phyloP scores from a whole-genome alignment of 192 early-diverging fungal species.

The Linnemannia exigua region DNA sequence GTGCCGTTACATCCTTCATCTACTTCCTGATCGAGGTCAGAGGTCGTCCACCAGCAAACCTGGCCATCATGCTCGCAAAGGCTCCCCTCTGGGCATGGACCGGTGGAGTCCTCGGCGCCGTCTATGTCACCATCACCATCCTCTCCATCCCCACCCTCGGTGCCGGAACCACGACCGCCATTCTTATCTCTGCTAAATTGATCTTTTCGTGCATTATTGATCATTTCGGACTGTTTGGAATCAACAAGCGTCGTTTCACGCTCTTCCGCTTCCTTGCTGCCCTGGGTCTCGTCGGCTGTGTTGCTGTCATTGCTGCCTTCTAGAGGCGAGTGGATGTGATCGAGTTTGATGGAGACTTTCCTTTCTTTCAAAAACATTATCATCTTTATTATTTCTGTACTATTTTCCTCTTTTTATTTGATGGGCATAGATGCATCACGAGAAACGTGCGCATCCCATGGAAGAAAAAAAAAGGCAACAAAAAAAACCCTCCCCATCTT shows the following conservation, averaged over 20 bases:
- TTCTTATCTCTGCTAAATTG: conserved; percentile 65
- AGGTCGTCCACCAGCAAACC: conserved; percentile 41
- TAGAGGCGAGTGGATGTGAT: background rate
- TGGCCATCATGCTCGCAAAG: conserved; percentile 29
- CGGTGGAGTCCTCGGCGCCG: conserved; percentile 59
- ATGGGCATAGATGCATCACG: conserved; percentile 27
- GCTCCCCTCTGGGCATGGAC: conserved; percentile 67
- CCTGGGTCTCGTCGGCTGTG: conserved; percentile 61
- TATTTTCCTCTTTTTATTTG: conserved; percentile 6
- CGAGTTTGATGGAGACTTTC: background rate
- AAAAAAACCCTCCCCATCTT: background rate
- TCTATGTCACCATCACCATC: conserved; percentile 66
- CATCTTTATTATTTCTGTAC: background rate
- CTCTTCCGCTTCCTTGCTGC: conserved; percentile 62
- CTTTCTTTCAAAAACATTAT: background rate
- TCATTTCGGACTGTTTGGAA: conserved; percentile 64
- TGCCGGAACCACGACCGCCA: conserved; percentile 63
- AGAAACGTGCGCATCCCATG: background rate
- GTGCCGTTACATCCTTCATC: conserved; percentile 37
- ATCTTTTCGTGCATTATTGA: conserved; percentile 67
- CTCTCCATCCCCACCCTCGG: conserved; percentile 67
- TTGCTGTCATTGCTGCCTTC: conserved; percentile 55
- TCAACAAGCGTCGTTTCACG: conserved; percentile 57
- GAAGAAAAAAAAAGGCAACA: background rate
- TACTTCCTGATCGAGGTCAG: conserved; percentile 53